Percentiles rank a stretch among this genome's conserved stretches.
These are phyloP conservation scores for Pseudogymnoascus sp. DNA, from an alignment of 2,329 filamentous ascomycete genomes.

Conservation along the genomic window DNA sequence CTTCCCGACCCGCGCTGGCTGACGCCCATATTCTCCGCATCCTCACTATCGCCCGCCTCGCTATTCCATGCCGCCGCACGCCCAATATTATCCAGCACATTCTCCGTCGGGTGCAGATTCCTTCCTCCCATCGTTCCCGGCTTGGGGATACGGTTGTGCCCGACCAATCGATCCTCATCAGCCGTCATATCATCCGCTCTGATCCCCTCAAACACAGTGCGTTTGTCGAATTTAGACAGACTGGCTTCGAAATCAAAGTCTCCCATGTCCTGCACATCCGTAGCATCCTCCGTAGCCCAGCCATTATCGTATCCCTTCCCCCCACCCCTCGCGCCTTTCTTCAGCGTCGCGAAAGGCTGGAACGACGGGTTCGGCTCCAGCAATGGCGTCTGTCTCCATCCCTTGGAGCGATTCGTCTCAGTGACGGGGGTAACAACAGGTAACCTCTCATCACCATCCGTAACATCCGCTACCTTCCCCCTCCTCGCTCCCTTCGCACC, in stretches of 20 bases:
- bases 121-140: slow-evolving; percentile 72
- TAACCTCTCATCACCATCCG: slow-evolving; percentile 14
- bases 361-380: slow-evolving; percentile 55
- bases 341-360: slow-evolving; percentile 53
- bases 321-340: slow-evolving; percentile 41
- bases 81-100: slow-evolving; percentile 58
- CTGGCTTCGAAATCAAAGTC: slow-evolving; percentile 92
- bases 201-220: slow-evolving; percentile 84
- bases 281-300: slow-evolving; percentile 94
- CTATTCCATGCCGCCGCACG: slow-evolving; percentile 52
- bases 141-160: slow-evolving; percentile 66
- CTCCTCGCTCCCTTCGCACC: slow-evolving; percentile 9
- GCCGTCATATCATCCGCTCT: slow-evolving; percentile 78
- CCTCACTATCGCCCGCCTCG: slow-evolving; percentile 54
- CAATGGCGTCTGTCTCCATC: slow-evolving; percentile 60
- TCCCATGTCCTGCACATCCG: slow-evolving; percentile 83
- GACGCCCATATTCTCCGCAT: slow-evolving; percentile 18
- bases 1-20: slow-evolving; percentile 28
- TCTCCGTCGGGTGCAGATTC: slow-evolving; percentile 86
- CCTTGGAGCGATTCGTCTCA: slow-evolving; percentile 45
- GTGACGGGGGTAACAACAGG: slow-evolving; percentile 36
- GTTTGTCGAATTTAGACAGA: slow-evolving; percentile 91
- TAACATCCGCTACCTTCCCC: slow-evolving; percentile 27
- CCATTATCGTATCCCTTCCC: slow-evolving; percentile 56
- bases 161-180: slow-evolving; percentile 84